Evolutionary conservation across 225 moss, liverwort and hornwort species (phyloP).

Genomic region (Straminergon stramineum): DNA sequence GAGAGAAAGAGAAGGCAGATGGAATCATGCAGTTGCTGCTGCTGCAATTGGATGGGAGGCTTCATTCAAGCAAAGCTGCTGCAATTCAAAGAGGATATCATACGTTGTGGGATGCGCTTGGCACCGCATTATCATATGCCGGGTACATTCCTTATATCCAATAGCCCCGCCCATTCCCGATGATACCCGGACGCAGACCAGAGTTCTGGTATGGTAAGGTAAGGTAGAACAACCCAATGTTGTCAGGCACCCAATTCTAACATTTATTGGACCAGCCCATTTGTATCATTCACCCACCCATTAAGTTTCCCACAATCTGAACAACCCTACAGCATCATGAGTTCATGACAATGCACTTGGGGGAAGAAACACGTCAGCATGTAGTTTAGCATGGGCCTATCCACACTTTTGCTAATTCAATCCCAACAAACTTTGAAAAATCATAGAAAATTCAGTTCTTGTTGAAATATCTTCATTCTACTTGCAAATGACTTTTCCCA

Average conservation of each 20-base stretch:
- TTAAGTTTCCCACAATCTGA: neutral
- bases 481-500: neutral
- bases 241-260: neutral
- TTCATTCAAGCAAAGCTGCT: neutral
- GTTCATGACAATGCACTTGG: neutral
- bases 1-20: neutral
- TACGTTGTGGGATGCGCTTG: neutral
- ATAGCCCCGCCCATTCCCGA: too few species aligned
- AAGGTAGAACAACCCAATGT: neutral
- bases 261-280: too few species aligned
- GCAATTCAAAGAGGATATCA: neutral
- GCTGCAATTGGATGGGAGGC: neutral
- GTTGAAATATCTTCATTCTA: neutral
- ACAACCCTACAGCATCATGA: neutral
- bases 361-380: rapidly evolving
- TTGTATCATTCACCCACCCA: neutral
- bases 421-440: neutral
- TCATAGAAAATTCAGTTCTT: neutral
- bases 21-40: neutral
- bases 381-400: too few species aligned
- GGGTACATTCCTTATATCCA: neutral
- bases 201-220: too few species aligned
- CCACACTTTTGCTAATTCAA: neutral
- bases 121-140: neutral
- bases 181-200: neutral